Conservation (phyloP, 2,329 filamentous ascomycete genomes). For the Cadophora malorum region DNA sequence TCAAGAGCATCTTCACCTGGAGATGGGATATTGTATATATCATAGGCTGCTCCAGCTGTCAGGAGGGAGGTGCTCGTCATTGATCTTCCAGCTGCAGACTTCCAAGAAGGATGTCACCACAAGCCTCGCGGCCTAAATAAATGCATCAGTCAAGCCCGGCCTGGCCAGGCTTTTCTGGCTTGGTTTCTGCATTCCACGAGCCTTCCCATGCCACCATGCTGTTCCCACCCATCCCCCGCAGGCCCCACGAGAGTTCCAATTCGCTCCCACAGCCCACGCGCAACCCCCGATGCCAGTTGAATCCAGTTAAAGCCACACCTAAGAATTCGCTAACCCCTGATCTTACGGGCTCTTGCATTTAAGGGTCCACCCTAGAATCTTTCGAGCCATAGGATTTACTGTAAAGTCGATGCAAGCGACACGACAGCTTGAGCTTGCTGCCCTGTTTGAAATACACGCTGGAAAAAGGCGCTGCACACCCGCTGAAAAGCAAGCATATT, state of each 20-base stretch:
- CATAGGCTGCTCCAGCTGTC: background rate
- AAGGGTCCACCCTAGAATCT: conserved; percentile 8
- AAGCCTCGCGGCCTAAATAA: conserved; percentile 1
- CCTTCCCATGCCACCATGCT: background rate
- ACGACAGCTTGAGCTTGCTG: background rate
- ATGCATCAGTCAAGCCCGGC: conserved; percentile 2
- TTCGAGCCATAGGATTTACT: conserved; percentile 4
- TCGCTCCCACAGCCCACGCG: conserved; percentile 12
- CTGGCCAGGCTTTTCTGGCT: conserved; percentile 4
- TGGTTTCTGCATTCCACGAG: background rate
- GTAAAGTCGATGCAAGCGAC: conserved; percentile 10
- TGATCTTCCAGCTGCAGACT: background rate
- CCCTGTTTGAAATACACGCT: background rate
- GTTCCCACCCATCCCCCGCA: background rate
- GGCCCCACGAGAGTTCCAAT: background rate
- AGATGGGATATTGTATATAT: background rate
- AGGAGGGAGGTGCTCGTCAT: background rate
- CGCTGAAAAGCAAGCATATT: background rate
- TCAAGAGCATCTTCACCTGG: background rate
- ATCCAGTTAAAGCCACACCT: conserved; percentile 10
- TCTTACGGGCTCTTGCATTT: conserved; percentile 10
- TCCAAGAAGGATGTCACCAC: conserved; percentile 7
- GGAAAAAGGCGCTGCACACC: background rate
- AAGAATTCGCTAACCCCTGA: conserved; percentile 14
- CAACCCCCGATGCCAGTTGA: background rate